These are phyloP conservation scores for Glaciozyma antarctica DNA, from an alignment of 768 basidiomycete species.

Conservation along the genomic window DNA sequence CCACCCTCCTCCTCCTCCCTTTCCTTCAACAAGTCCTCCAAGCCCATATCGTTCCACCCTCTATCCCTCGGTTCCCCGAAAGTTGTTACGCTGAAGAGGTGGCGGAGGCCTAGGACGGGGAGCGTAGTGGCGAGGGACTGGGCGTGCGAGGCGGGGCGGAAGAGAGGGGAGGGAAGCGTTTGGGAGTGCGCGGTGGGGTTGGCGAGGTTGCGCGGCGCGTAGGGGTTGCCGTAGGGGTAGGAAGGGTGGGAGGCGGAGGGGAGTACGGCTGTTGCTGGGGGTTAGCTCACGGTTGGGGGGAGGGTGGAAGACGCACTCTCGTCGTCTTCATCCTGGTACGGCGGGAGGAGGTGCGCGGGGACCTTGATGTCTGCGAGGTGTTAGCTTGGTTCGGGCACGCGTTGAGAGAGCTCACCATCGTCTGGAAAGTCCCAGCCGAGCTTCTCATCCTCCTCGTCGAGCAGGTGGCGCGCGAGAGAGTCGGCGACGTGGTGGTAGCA, in stretches of 20 bases:
- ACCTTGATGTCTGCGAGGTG: constrained; percentile 23
- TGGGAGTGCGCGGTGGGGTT: constrained; percentile 5
- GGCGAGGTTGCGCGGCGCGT: constrained; percentile 15
- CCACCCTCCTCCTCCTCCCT: constrained; percentile 6
- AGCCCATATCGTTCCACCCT: constrained; percentile 10
- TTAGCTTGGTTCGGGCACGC: no score
- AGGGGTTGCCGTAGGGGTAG: constrained; percentile 36
- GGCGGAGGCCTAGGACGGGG: constrained; percentile 12
- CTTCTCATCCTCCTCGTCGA: background rate
- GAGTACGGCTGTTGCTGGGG: constrained; percentile 17
- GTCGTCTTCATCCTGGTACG: constrained; percentile 34
- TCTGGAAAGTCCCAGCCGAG: background rate
- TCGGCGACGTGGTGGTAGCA: constrained; percentile 1
- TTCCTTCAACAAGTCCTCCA: constrained; percentile 5
- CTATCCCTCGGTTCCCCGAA: constrained; percentile 21
- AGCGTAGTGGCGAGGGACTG: constrained; percentile 20
- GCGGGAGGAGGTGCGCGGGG: constrained; percentile 29
- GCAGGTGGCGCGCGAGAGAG: background rate
- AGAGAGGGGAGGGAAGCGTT: background rate
- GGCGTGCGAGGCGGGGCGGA: constrained; percentile 4
- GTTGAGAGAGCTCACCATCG: background rate
- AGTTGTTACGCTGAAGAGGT: constrained; percentile 13
- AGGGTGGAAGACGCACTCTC: constrained; percentile 17
- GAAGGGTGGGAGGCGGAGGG: constrained; percentile 32
- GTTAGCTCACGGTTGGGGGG: background rate